Percentiles rank a stretch among this genome's conserved stretches.
These are phyloP conservation scores for Starmerella stigmatis DNA, from an alignment of 805 yeast genomes.

Conservation along the genomic window DNA sequence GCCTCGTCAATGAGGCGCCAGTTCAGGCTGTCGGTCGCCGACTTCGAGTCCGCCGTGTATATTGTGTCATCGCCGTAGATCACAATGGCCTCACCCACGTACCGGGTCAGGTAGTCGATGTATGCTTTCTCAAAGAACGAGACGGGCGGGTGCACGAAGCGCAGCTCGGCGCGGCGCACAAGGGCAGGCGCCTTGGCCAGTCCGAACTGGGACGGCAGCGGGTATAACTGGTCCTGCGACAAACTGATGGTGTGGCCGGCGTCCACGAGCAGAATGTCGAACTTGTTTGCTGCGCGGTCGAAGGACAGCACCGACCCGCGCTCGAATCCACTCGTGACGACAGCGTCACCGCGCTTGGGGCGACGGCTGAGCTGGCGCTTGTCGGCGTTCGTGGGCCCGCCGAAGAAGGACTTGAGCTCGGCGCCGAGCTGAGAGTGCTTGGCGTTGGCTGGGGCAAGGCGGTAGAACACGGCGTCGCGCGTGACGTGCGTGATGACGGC, in stretches of 20 bases:
- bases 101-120: conserved; percentile 46
- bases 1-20: conserved; percentile 49
- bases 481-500: conserved; percentile 30
- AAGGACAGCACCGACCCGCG: conserved; percentile 33
- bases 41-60: conserved; percentile 46
- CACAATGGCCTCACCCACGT: conserved; percentile 46
- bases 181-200: conserved; percentile 31
- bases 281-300: conserved; percentile 26
- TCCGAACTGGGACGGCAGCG: conserved; percentile 49
- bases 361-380: conserved; percentile 25
- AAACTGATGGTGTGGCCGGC: conserved; percentile 47
- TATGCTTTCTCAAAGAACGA: conserved; percentile 48
- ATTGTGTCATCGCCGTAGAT: conserved; percentile 39
- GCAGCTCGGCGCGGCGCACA: conserved; percentile 30
- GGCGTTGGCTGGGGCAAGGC: conserved; percentile 19
- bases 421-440: conserved; percentile 21
- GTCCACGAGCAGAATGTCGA: conserved; percentile 50
- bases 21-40: conserved; percentile 51
- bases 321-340: conserved; percentile 43
- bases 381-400: conserved; percentile 28
- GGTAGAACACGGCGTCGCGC: conserved; percentile 20
- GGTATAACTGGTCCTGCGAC: conserved; percentile 37
- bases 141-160: conserved; percentile 50
- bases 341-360: conserved; percentile 46
- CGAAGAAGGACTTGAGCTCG: conserved; percentile 26